Evolutionary conservation across 306 rosid species (phyloP), one percentile per base, ranked within the genome.

Genomic region (Pueraria montana): DNA sequence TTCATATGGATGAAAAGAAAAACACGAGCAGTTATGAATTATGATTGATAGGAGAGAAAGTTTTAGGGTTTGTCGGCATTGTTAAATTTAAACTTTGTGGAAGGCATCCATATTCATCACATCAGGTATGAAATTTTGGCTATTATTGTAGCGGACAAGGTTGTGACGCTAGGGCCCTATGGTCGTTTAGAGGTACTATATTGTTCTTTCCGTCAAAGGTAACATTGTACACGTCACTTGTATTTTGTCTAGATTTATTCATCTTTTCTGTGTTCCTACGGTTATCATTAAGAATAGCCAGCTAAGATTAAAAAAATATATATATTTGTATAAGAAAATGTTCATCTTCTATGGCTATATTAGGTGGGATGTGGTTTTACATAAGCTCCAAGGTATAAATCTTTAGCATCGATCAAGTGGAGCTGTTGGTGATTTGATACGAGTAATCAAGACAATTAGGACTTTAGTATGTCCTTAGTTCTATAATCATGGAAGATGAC

Each of bases 41-140:
- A 85, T 88, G 86, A 84, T 87, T 79, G 83, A 56, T 32, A 6
- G 12, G 61, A 55, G 65, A 21, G 61, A 86, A 81, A 46, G 58
- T 9, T 10, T 27, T 55, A 66, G 82, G 65, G 84, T 20, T 76
- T 86, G 89, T 87, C 87, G 88, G 91, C 87, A 73, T 65, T 48
- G 20, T 77, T 45, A 62, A 48, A 55, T 24, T 76, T 56, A 67
- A 26, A 73, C 82, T 55, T 68, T 49, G 81, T 77, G 46, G 75
- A 71, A 75, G 53, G 75, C 76, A 86, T 86, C 82, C 18, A 79
- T 89, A 2, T 56, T 79, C 82, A 34, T 34, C n/a, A n/a, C n/a
- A n/a, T 34, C 8, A 80, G 85, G 83, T 78, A 64, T 81, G 75
- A 61, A 82, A 16, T n/a, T 40, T 30, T 83, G 73, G 75, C 8